These are phyloP conservation scores for Ophiosphaerella narmari DNA, from an alignment of 2,329 filamentous ascomycete species.

Conservation along the genomic window DNA sequence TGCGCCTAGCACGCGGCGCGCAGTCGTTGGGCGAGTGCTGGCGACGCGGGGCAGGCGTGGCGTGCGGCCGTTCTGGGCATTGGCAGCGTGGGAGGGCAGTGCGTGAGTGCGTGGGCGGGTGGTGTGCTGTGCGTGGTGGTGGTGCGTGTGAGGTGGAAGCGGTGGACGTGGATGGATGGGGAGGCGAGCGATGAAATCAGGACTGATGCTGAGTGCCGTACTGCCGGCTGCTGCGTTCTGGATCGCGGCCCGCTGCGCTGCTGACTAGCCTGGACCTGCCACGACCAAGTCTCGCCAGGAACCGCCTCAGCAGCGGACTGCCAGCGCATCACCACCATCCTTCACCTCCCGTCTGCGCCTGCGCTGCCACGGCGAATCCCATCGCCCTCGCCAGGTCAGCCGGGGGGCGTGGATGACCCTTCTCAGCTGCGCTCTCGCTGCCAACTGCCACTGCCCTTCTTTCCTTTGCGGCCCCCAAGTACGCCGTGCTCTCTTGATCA, in stretches of 20 bases:
- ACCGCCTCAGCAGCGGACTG: constrained; percentile 12
- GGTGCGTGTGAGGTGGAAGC: constrained; percentile 5
- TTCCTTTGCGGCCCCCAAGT: background rate
- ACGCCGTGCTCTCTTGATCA: constrained; percentile 1
- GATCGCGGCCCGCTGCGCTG: constrained; percentile 7
- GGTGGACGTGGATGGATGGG: background rate
- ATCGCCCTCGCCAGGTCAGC: constrained; percentile 10
- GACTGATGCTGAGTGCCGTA: background rate
- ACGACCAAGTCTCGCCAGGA: constrained; percentile 12
- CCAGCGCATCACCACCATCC: constrained; percentile 21
- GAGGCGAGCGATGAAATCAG: constrained; percentile 4
- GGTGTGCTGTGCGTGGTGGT: constrained; percentile 6
- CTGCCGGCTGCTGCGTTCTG: constrained; percentile 1
- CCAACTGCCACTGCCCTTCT: background rate
- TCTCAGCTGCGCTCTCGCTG: background rate
- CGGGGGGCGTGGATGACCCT: constrained; percentile 7
- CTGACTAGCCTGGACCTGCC: constrained; percentile 1
- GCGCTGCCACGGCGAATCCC: constrained; percentile 6
- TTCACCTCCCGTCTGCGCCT: too few species aligned
- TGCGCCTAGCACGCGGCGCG: constrained; percentile 34
- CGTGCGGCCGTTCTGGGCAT: constrained; percentile 27
- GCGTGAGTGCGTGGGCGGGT: background rate
- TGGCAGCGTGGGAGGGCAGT: constrained; percentile 22
- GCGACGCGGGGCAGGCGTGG: constrained; percentile 25
- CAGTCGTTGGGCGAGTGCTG: constrained; percentile 35